Conservation (phyloP, 2,329 filamentous ascomycete species). For the Colletotrichum higginsianum region DNA sequence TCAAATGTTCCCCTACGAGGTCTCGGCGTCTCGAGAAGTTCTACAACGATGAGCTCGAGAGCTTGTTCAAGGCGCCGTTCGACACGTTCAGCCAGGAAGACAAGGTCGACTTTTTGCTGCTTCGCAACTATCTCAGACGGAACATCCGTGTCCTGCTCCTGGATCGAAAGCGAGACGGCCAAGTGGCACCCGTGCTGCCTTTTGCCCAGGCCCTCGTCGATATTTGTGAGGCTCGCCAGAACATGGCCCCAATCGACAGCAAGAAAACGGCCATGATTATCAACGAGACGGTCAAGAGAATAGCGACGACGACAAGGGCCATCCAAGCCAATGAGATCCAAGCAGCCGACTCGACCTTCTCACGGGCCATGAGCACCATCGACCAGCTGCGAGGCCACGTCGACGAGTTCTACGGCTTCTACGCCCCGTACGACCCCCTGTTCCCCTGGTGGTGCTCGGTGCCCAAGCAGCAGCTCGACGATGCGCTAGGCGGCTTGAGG, state of each 20-base stretch:
- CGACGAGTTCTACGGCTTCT: slow-evolving; percentile 65
- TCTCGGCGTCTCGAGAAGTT: slow-evolving; percentile 57
- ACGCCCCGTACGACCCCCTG: slow-evolving; percentile 67
- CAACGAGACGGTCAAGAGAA: slow-evolving; percentile 51
- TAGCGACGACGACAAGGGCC: slow-evolving; percentile 51
- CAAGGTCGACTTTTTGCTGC: slow-evolving; percentile 64
- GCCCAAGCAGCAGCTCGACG: slow-evolving; percentile 59
- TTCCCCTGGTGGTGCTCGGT: slow-evolving; percentile 70
- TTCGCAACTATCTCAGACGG: slow-evolving; percentile 62
- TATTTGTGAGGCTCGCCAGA: slow-evolving; percentile 64
- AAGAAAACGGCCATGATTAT: slow-evolving; percentile 60
- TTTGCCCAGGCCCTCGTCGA: slow-evolving; percentile 59
- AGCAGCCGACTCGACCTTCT: slow-evolving; percentile 38
- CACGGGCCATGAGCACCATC: slow-evolving; percentile 53
- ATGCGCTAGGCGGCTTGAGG: slow-evolving; percentile 54
- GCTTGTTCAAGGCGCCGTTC: slow-evolving; percentile 47
- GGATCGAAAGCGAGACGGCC: slow-evolving; percentile 54
- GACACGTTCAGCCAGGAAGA: slow-evolving; percentile 56
- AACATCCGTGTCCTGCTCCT: slow-evolving; percentile 41
- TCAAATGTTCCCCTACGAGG: slow-evolving; percentile 60
- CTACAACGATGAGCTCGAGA: slow-evolving; percentile 57
- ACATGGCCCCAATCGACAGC: slow-evolving; percentile 59
- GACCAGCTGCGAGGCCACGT: slow-evolving; percentile 59
- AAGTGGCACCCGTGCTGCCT: slow-evolving; percentile 58
- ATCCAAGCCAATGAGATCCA: slow-evolving; percentile 54